Percentiles rank a stretch among this genome's conserved stretches.
Evolutionary conservation across 108 stramenopile species (phyloP).

Genomic region (Schizochytrium sp.): DNA sequence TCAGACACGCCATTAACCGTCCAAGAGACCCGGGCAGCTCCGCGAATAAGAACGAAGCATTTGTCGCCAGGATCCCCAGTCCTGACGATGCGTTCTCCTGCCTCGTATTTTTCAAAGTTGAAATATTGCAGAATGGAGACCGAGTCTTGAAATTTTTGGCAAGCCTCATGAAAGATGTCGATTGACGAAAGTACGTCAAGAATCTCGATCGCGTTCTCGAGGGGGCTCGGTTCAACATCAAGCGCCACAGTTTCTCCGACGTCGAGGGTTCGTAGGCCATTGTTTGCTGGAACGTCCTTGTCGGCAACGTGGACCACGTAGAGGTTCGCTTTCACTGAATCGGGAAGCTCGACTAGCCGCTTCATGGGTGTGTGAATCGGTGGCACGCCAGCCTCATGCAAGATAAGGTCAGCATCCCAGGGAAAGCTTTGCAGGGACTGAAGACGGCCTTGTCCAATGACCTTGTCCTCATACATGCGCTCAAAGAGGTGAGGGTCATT

Average conservation of each 20-base stretch:
- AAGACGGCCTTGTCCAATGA: conserved; percentile 24
- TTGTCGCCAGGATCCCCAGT: conserved; percentile 1
- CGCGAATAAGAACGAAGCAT: neutral
- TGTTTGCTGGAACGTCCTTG: neutral
- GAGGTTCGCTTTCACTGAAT: conserved; percentile 23
- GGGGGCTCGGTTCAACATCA: neutral
- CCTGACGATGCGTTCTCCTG: neutral
- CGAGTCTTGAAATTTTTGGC: neutral
- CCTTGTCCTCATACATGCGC: conserved; percentile 27
- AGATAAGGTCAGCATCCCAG: conserved; percentile 33
- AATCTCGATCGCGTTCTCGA: neutral
- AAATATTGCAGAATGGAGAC: neutral
- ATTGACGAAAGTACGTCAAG: neutral
- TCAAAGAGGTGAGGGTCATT: conserved; percentile 27
- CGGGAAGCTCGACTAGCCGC: conserved; percentile 14
- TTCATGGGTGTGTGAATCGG: conserved; percentile 34
- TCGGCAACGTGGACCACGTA: conserved; percentile 33
- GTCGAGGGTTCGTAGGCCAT: neutral
- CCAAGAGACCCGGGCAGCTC: neutral
- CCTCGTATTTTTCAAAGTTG: neutral
- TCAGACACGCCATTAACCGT: neutral
- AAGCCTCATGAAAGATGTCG: neutral
- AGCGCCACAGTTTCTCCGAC: neutral
- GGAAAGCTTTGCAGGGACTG: conserved; percentile 31
- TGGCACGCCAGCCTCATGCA: conserved; percentile 35